These are phyloP conservation scores for Sugiyamaella grinbergsii DNA, from an alignment of 1,139 yeast genomes.

Conservation along the genomic window DNA sequence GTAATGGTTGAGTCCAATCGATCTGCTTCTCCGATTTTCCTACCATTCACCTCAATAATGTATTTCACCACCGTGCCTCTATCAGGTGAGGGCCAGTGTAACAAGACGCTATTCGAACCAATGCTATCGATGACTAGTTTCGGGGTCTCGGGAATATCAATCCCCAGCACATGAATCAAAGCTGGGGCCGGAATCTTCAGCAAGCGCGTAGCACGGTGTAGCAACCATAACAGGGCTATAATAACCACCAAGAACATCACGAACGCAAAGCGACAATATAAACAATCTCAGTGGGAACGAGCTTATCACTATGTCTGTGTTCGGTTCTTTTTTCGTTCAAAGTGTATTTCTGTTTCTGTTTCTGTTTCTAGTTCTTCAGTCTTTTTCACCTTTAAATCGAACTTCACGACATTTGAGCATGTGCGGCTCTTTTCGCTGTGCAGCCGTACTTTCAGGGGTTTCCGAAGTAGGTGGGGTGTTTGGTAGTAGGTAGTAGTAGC, in stretches of 20 bases:
- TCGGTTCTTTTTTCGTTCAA: too few relatives aligned
- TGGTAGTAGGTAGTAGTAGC: too few relatives aligned
- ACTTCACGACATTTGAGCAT: not conserved
- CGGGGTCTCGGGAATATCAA: conserved; percentile 60
- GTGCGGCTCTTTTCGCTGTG: conserved; percentile 1
- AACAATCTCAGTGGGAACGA: too few relatives aligned
- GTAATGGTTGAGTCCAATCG: conserved; percentile 42
- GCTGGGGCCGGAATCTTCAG: conserved; percentile 53
- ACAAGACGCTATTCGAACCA: conserved; percentile 50
- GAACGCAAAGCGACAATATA: not conserved
- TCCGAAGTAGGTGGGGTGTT: too few relatives aligned
- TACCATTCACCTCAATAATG: conserved; percentile 52
- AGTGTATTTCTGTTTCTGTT: not conserved
- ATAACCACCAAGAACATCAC: conserved; percentile 30
- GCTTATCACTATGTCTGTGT: too few relatives aligned
- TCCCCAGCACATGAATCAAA: conserved; percentile 53
- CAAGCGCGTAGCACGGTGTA: conserved; percentile 49
- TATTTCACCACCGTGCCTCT: conserved; percentile 45
- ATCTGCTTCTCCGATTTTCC: conserved; percentile 46
- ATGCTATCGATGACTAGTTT: conserved; percentile 58
- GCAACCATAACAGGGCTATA: conserved; percentile 53
- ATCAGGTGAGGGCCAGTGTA: conserved; percentile 59
- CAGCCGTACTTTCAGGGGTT: conserved; percentile 8
- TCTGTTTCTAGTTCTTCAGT: not conserved
- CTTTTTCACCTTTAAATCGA: not conserved